A percentile compares a stretch with the other conserved stretches of the same genome.
phyloP scores from a whole-genome alignment of 140 eudicot species.

The Stevia rebaudiana region DNA sequence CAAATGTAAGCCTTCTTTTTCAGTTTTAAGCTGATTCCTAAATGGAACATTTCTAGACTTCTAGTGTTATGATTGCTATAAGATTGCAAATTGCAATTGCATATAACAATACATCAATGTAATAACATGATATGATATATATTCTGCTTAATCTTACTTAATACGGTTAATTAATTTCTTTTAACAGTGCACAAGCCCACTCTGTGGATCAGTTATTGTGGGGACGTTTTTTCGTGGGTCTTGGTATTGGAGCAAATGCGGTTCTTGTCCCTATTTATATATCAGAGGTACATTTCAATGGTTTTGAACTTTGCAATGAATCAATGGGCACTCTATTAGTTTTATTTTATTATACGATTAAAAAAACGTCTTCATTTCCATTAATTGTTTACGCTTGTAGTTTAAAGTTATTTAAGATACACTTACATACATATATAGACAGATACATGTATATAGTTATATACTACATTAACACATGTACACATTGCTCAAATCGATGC shows the following conservation, averaged over 20 bases:
- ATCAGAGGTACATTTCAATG: conserved; percentile 59
- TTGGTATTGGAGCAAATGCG: conserved; percentile 90
- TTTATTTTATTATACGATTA: background rate
- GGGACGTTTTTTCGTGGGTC: conserved; percentile 87
- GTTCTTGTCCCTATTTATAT: conserved; percentile 89
- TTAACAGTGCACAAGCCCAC: conserved; percentile 81
- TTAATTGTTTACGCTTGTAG: background rate
- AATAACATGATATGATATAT: background rate
- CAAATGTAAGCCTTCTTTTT: background rate
- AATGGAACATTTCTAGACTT: background rate
- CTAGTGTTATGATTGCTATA: background rate
- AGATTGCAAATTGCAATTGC: background rate
- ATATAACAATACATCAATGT: background rate
- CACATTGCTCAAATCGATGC: background rate
- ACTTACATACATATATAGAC: background rate
- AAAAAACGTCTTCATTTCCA: background rate
- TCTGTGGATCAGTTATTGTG: conserved; percentile 65
- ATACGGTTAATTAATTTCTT: background rate
- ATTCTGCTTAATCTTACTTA: background rate
- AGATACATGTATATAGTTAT: background rate
- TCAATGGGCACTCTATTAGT: background rate
- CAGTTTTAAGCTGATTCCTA: background rate
- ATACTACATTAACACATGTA: background rate
- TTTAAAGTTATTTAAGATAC: background rate
- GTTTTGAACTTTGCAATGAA: conserved; percentile 1